A percentile compares a stretch with the other conserved stretches of the same genome.
phyloP scores from a whole-genome alignment of 2,329 filamentous ascomycete genomes.

The Pseudodiploospora longispora region DNA sequence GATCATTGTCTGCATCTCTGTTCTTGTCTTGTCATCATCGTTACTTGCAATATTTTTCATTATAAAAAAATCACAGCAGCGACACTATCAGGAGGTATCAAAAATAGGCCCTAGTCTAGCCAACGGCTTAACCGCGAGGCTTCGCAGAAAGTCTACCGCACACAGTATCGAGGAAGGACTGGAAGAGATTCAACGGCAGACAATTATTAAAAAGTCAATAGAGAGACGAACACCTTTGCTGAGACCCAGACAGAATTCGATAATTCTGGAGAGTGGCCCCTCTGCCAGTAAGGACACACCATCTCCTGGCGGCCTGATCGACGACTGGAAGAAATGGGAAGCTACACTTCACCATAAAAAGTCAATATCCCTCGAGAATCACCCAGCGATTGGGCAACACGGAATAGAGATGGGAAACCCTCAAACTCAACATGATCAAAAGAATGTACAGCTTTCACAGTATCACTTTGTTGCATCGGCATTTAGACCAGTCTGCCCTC shows the following conservation, averaged over 20 bases:
- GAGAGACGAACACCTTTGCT: too few species aligned
- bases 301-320: slow-evolving; percentile 13
- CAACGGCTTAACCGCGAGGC: background rate
- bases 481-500: too few species aligned
- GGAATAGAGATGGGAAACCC: too few species aligned
- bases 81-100: background rate
- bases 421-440: too few species aligned
- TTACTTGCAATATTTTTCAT: slow-evolving; percentile 2
- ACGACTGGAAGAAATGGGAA: slow-evolving; percentile 33
- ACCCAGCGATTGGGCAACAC: slow-evolving; percentile 13
- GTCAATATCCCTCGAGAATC: slow-evolving; percentile 18
- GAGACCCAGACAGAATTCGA: too few species aligned
- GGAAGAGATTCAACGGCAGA: slow-evolving; percentile 5
- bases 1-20: slow-evolving; percentile 4
- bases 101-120: too few species aligned
- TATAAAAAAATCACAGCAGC: slow-evolving; percentile 1
- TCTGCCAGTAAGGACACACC: too few species aligned
- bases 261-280: too few species aligned
- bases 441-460: too few species aligned
- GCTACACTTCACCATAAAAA: slow-evolving; percentile 23
- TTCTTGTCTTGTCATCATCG: background rate
- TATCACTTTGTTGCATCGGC: too few species aligned
- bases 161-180: slow-evolving; percentile 1
- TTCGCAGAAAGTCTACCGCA: slow-evolving; percentile 4
- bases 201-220: slow-evolving; percentile 7